Percentiles rank a stretch among this genome's conserved stretches.
phyloP scores from a whole-genome alignment of 2,329 filamentous ascomycete genomes.

The Penicillium paneum region DNA sequence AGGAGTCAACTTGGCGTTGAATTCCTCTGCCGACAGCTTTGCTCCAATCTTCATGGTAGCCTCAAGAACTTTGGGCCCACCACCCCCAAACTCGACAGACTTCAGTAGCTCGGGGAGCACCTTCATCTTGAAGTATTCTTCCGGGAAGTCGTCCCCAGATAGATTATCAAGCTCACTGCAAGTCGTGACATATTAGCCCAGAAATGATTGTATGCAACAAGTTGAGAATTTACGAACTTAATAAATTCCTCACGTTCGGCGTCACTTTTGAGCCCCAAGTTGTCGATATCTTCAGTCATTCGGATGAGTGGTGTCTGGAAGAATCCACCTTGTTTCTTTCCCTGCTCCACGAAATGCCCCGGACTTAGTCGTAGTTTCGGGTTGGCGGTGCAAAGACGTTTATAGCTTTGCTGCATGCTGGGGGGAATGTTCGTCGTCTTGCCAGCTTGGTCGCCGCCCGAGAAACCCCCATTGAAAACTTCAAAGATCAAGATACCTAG shows the following conservation, averaged over 20 bases:
- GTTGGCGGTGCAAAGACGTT: conserved; percentile 80
- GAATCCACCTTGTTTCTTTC: conserved; percentile 75
- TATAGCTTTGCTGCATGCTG: conserved; percentile 87
- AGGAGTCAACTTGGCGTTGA: conserved; percentile 76
- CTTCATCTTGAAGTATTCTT: conserved; percentile 98
- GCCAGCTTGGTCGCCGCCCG: conserved; percentile 71
- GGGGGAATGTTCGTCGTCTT: conserved; percentile 84
- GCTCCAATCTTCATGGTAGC: conserved; percentile 87
- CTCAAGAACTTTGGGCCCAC: conserved; percentile 83
- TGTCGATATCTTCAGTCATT: conserved; percentile 88
- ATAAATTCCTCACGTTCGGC: conserved; percentile 82
- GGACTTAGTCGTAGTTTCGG: conserved; percentile 85
- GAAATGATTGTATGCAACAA: background rate
- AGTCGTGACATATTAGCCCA: conserved; percentile 22
- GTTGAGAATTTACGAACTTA: conserved; percentile 49
- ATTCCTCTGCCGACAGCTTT: conserved; percentile 87
- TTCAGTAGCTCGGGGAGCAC: conserved; percentile 94
- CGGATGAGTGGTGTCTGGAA: conserved; percentile 93
- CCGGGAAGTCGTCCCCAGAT: conserved; percentile 81
- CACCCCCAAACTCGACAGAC: conserved; percentile 96
- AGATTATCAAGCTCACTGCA: conserved; percentile 72
- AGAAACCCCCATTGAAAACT: conserved; percentile 83
- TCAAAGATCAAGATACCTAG: conserved; percentile 83
- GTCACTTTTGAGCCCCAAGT: conserved; percentile 80
- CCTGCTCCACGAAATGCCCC: conserved; percentile 84